phyloP scores from a whole-genome alignment of 495 filamentous ascomycete genomes.

The Daldinia vernicosa region DNA sequence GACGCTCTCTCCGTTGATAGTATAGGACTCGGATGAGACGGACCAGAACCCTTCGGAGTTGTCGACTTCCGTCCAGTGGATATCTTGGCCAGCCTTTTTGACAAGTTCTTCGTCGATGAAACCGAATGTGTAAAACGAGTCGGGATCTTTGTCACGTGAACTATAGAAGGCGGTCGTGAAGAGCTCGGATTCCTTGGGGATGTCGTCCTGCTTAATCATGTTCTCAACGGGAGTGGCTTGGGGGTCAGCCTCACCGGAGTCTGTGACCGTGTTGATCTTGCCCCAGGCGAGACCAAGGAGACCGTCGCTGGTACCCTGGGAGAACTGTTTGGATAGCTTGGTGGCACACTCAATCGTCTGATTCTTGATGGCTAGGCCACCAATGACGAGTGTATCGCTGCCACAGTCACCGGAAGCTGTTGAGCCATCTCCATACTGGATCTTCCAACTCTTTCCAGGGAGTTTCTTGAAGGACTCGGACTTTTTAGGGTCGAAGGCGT shows the following conservation, averaged over 20 bases:
- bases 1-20: constrained; percentile 68
- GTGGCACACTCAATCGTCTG: constrained; percentile 77
- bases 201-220: constrained; percentile 75
- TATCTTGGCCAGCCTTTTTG: constrained; percentile 61
- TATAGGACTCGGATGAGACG: constrained; percentile 68
- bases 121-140: constrained; percentile 83
- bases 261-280: constrained; percentile 73
- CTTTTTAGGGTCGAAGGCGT: constrained; percentile 65
- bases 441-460: constrained; percentile 67
- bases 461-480: constrained; percentile 69
- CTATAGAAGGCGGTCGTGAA: constrained; percentile 79
- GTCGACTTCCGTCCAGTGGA: constrained; percentile 73
- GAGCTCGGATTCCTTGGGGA: constrained; percentile 68
- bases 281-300: constrained; percentile 77
- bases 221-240: constrained; percentile 79
- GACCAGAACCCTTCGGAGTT: constrained; percentile 78
- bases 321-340: constrained; percentile 69
- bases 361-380: constrained; percentile 71
- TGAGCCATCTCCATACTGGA: constrained; percentile 77
- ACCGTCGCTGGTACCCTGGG: constrained; percentile 69
- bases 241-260: constrained; percentile 53
- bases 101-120: constrained; percentile 75
- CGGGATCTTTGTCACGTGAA: constrained; percentile 64
- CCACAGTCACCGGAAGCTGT: constrained; percentile 75
- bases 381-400: constrained; percentile 72